phyloP scores from a whole-genome alignment of 1,139 yeast species.

The Debaryomycetaceae sp. region DNA sequence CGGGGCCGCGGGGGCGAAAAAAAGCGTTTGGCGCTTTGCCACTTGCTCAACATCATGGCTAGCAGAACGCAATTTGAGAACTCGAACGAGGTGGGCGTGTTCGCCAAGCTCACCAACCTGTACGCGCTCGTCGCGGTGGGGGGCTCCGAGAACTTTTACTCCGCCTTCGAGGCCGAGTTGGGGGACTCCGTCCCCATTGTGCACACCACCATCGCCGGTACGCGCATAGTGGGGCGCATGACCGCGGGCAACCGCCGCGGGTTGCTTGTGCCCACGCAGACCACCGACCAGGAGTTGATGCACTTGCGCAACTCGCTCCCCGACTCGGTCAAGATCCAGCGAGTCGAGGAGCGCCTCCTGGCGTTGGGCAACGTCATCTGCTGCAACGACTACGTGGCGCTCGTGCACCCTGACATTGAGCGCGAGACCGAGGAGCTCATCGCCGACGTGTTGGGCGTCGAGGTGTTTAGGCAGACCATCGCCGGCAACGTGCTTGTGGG shows the following conservation, averaged over 20 bases:
- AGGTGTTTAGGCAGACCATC: conserved; percentile 97
- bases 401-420: conserved; percentile 98
- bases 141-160: conserved; percentile 95
- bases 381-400: conserved; percentile 97
- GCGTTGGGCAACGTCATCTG: conserved; percentile 98
- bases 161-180: conserved; percentile 95
- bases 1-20: too few relatives aligned
- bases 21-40: too few relatives aligned
- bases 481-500: conserved; percentile 98
- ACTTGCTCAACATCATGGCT: conserved; percentile 33
- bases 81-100: conserved; percentile 97
- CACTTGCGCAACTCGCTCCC: conserved; percentile 96
- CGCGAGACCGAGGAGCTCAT: conserved; percentile 98
- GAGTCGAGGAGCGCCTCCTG: conserved; percentile 95
- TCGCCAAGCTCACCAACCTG: conserved; percentile 92
- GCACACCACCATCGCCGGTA: conserved; percentile 96
- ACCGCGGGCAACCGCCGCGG: conserved; percentile 99
- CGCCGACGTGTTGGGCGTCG: conserved; percentile 98
- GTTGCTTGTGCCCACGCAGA: conserved; percentile 91
- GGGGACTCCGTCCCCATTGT: conserved; percentile 96
- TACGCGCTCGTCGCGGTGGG: conserved; percentile 97
- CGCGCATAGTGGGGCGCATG: conserved; percentile 97
- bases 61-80: conserved; percentile 78
- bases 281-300: conserved; percentile 98
- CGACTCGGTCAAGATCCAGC: conserved; percentile 91